Evolutionary conservation across 192 early-diverging fungal genomes (phyloP).

Genomic region (Coemansia sp.): DNA sequence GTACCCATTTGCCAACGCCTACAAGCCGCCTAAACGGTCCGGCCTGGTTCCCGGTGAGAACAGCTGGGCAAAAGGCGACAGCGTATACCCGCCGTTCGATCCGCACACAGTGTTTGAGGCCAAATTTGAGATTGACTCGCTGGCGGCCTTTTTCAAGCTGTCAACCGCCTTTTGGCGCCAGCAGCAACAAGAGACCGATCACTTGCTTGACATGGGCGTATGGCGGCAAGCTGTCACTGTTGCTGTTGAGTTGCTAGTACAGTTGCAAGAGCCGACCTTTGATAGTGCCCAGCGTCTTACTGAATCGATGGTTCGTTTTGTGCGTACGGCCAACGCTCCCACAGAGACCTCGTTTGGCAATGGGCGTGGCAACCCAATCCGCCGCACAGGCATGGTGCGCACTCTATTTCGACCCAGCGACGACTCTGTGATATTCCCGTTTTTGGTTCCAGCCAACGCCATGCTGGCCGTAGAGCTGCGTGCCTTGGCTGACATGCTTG

Average conservation of each 20-base stretch:
- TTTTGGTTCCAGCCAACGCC: constrained; percentile 61
- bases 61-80: constrained; percentile 34
- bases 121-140: constrained; percentile 65
- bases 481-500: constrained; percentile 44
- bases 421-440: constrained; percentile 59
- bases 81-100: constrained; percentile 46
- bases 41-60: constrained; percentile 24
- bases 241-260: constrained; percentile 31
- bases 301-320: constrained; percentile 38
- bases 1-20: constrained; percentile 62
- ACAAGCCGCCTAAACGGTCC: constrained; percentile 47
- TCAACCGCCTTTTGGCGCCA: constrained; percentile 52
- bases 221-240: constrained; percentile 53
- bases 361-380: constrained; percentile 44
- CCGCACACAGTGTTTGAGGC: constrained; percentile 55
- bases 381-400: constrained; percentile 47
- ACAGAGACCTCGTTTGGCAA: constrained; percentile 49
- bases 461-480: constrained; percentile 60
- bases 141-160: constrained; percentile 59
- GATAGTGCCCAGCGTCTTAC: constrained; percentile 20
- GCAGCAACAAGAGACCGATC: constrained; percentile 7
- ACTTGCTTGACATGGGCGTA: constrained; percentile 10
- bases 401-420: constrained; percentile 61
- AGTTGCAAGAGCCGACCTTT: constrained; percentile 52
- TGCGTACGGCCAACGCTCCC: constrained; percentile 16